phyloP scores from a whole-genome alignment of 176 grass and related monocot genomes.

The Puccinellia tenuiflora region DNA sequence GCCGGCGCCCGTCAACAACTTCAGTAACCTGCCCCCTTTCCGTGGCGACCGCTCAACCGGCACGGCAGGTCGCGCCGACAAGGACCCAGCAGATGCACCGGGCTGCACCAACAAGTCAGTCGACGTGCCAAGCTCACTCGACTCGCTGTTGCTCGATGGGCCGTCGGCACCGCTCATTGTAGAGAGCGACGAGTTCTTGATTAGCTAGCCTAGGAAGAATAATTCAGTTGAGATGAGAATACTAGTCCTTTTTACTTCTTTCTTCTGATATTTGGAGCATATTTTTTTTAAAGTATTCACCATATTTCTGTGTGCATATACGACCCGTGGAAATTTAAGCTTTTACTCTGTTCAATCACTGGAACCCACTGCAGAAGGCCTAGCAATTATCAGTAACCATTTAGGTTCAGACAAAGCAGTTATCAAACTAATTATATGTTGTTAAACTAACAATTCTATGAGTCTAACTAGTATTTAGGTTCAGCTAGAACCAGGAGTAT shows the following conservation, averaged over 20 bases:
- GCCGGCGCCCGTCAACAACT: not conserved
- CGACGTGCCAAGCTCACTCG: constrained; percentile 4
- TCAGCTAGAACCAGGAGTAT: not conserved
- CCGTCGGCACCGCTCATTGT: constrained; percentile 22
- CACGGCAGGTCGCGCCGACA: not conserved
- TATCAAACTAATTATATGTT: not conserved
- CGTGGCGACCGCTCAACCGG: not conserved
- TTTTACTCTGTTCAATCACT: not conserved
- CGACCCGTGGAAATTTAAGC: not conserved
- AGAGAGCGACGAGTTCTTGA: constrained; percentile 36
- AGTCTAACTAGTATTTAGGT: not conserved
- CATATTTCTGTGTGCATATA: not conserved
- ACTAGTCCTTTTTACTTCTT: not conserved
- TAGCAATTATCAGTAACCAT: not conserved
- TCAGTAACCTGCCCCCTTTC: not conserved
- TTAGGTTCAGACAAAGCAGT: not conserved
- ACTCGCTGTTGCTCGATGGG: constrained; percentile 31
- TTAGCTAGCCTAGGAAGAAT: constrained; percentile 22
- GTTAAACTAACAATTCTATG: not conserved
- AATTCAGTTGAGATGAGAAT: constrained; percentile 23
- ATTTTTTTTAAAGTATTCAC: not conserved
- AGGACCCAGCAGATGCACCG: no score
- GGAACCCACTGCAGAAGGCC: not conserved
- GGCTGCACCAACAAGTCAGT: not conserved
- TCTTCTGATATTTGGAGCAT: not conserved